Percentiles rank a stretch among this genome's conserved stretches.
Conservation (phyloP, 2,329 filamentous ascomycete species). For the Capronia americana region DNA sequence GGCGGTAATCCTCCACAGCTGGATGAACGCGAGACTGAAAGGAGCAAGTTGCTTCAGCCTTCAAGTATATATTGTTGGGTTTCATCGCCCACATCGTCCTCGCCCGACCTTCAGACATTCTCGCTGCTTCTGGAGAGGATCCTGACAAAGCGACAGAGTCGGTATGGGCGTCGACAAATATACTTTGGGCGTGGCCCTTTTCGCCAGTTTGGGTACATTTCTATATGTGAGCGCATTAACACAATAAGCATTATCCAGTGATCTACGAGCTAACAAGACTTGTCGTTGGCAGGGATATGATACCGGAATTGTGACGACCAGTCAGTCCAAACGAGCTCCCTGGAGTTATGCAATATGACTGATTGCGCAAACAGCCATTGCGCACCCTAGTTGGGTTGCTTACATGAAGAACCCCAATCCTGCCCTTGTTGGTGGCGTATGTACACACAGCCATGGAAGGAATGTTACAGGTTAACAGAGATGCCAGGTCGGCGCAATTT, state of each 20-base stretch:
- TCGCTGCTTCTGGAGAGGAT: not conserved
- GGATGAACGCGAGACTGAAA: not conserved
- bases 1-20: conserved; percentile 8
- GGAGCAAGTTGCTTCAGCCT: not conserved
- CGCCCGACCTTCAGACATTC: not conserved
- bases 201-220: conserved; percentile 14
- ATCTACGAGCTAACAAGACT: conserved; percentile 3
- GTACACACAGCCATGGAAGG: not conserved
- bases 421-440: conserved; percentile 24
- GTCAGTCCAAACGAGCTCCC: conserved; percentile 41
- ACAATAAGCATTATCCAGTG: not conserved
- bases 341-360: conserved; percentile 37
- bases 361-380: conserved; percentile 53
- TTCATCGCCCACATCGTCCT: conserved; percentile 1
- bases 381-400: conserved; percentile 64
- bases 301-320: conserved; percentile 67
- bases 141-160: not conserved
- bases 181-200: conserved; percentile 14
- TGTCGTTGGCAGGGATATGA: conserved; percentile 59
- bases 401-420: conserved; percentile 61
- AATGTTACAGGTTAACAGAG: conserved; percentile 35
- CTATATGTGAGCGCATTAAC: conserved; percentile 5
- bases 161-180: conserved; percentile 10
- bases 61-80: not conserved
- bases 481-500: conserved; percentile 62